phyloP scores from a whole-genome alignment of 805 yeast genomes.

The Isabelozyma heimii region DNA sequence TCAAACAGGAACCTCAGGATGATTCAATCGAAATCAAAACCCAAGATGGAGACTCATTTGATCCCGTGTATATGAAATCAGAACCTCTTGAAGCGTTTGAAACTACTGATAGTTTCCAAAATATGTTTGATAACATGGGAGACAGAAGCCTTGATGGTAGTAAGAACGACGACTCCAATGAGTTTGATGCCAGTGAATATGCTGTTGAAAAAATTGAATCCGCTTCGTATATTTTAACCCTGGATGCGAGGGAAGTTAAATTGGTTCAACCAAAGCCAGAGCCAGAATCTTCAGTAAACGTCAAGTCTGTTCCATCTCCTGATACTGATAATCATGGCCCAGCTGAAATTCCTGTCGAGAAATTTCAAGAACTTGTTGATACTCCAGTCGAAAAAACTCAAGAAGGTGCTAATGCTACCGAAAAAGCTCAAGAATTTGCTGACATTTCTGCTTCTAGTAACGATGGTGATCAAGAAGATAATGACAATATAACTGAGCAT shows the following conservation, averaged over 20 bases:
- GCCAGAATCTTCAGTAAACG: background rate
- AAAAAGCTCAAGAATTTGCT: background rate
- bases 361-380: background rate
- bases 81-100: background rate
- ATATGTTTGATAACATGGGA: background rate
- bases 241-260: slow-evolving; percentile 1
- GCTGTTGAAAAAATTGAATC: slow-evolving; percentile 3
- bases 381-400: background rate
- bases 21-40: background rate
- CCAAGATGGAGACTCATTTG: background rate
- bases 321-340: background rate
- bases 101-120: background rate
- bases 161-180: background rate
- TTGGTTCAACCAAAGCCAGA: background rate
- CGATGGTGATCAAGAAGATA: slow-evolving; percentile 40
- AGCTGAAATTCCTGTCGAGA: background rate
- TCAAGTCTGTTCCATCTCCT: background rate
- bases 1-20: background rate
- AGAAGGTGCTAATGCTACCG: background rate
- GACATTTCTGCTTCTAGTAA: slow-evolving; percentile 14
- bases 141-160: background rate
- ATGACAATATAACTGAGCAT: slow-evolving; percentile 26
- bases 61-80: background rate
- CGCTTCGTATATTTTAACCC: slow-evolving; percentile 3
- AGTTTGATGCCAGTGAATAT: slow-evolving; percentile 1